Evolutionary conservation across 2,329 filamentous ascomycete species (phyloP).

Genomic region (Sporothrix protearum): DNA sequence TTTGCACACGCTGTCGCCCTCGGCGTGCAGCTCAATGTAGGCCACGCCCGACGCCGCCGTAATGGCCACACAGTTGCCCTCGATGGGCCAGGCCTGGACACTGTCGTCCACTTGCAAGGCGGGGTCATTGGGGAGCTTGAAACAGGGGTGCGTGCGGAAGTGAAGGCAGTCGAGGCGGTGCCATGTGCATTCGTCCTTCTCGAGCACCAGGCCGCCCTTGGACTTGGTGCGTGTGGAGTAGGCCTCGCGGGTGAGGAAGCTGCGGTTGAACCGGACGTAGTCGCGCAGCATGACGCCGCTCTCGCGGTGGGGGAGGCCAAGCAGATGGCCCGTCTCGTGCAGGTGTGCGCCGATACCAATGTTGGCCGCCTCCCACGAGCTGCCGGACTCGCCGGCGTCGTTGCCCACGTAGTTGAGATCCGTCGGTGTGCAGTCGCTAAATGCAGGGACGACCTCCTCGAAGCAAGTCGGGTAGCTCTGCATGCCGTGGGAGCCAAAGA

Average conservation of each 20-base stretch:
- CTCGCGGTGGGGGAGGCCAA: constrained; percentile 87
- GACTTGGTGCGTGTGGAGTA: constrained; percentile 84
- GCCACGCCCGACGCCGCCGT: constrained; percentile 79
- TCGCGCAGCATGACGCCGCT: constrained; percentile 89
- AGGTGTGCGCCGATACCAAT: constrained; percentile 91
- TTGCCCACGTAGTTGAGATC: constrained; percentile 78
- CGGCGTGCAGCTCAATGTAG: constrained; percentile 76
- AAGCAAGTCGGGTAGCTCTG: constrained; percentile 87
- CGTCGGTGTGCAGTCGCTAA: constrained; percentile 85
- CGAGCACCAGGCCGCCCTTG: constrained; percentile 70
- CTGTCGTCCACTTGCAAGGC: constrained; percentile 62
- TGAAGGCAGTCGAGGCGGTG: constrained; percentile 84
- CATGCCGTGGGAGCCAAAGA: constrained; percentile 89
- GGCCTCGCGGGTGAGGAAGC: constrained; percentile 75
- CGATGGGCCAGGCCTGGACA: constrained; percentile 81
- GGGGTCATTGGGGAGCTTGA: constrained; percentile 74
- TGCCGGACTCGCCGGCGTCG: constrained; percentile 80
- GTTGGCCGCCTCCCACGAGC: constrained; percentile 92
- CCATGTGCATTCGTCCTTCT: constrained; percentile 84
- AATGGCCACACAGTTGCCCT: constrained; percentile 69
- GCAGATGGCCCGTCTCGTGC: constrained; percentile 84
- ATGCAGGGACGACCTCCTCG: constrained; percentile 85
- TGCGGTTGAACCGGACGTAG: constrained; percentile 78
- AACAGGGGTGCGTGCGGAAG: constrained; percentile 87
- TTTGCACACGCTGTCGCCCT: constrained; percentile 76